Evolutionary conservation across 2,329 filamentous ascomycete species (phyloP), one percentile per base, ranked within the genome.

Genomic region (Aureobasidium uvarum): DNA sequence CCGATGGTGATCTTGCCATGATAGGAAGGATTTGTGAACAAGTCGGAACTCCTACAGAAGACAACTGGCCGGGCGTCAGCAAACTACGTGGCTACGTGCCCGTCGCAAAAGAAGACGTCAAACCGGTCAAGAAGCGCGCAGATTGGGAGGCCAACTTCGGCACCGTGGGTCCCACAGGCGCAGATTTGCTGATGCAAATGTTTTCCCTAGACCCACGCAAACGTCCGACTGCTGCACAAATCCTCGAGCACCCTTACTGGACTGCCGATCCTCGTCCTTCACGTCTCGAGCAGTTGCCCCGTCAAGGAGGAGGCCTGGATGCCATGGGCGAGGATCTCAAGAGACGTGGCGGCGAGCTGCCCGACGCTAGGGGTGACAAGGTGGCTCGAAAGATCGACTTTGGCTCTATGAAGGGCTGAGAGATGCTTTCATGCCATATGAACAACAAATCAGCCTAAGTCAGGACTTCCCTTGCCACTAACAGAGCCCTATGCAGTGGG

Each of bases 1-100:
- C 91, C 2, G 88, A 91, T 74, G 90, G 87, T 1, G 95, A 98
- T 75, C 83, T 98, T 68, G 87, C 94, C 72, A 93, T 97, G 80
- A 85, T 98, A 70, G 84, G 86, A 66, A 84, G 94, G 70, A 96
- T 98, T 69, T 92, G 89, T 74, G 86, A 92, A 72, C 87, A 88
- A 63, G 87, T 98, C 69, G 95, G 95, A 66, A 96, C 92, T 0
- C 95, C 95, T 0, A 95, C 87, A 5, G 95, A 99, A 74, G 91
- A 95, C 18, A 94, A 92, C 75, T 99, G 95, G 95, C 93, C 95
- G 0, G 94, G 94, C 33, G 93, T 99, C 8, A 87, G 87, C 5
- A 86, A 86, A 68, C 81, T 99, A 13, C 86, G 88, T 16, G 89
- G 89, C 67, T 99, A 95, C 77, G 86, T 92, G n/a, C 84, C 89